Evolutionary conservation across 2,329 filamentous ascomycete genomes (phyloP).

Genomic region (Hypoxylon sp.): DNA sequence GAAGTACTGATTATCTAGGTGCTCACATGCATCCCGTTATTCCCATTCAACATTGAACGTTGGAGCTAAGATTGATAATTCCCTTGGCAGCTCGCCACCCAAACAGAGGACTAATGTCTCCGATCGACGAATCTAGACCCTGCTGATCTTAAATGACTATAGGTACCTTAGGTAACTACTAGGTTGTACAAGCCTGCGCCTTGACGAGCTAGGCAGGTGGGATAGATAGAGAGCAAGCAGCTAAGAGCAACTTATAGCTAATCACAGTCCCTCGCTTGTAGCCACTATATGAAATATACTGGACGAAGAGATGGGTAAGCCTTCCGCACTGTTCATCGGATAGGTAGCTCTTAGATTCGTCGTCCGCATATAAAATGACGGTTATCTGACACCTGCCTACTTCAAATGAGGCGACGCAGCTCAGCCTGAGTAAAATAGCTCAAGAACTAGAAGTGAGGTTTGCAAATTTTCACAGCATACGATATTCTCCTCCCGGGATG

Average conservation of each 20-base stretch:
- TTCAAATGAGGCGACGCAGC: neutral
- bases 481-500: neutral
- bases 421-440: constrained; percentile 1
- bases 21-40: constrained; percentile 19
- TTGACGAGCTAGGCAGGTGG: neutral
- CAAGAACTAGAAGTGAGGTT: neutral
- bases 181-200: constrained; percentile 15
- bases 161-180: neutral
- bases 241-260: constrained; percentile 1
- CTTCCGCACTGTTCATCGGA: neutral
- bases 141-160: constrained; percentile 7
- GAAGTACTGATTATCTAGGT: constrained; percentile 24
- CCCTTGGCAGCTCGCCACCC: constrained; percentile 28
- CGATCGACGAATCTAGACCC: constrained; percentile 23
- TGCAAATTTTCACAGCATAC: constrained; percentile 1
- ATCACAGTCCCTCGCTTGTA: constrained; percentile 12
- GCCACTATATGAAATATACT: constrained; percentile 2
- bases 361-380: neutral
- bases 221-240: constrained; percentile 25
- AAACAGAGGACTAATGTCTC: constrained; percentile 17
- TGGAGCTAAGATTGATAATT: constrained; percentile 24
- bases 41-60: constrained; percentile 11
- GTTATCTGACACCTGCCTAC: neutral
- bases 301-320: constrained; percentile 16
- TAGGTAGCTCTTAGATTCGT: neutral